A percentile compares a stretch with the other conserved stretches of the same genome.
These are phyloP conservation scores for Gastrodia elata DNA, from an alignment of 106 monocot genomes.

Conservation along the genomic window DNA sequence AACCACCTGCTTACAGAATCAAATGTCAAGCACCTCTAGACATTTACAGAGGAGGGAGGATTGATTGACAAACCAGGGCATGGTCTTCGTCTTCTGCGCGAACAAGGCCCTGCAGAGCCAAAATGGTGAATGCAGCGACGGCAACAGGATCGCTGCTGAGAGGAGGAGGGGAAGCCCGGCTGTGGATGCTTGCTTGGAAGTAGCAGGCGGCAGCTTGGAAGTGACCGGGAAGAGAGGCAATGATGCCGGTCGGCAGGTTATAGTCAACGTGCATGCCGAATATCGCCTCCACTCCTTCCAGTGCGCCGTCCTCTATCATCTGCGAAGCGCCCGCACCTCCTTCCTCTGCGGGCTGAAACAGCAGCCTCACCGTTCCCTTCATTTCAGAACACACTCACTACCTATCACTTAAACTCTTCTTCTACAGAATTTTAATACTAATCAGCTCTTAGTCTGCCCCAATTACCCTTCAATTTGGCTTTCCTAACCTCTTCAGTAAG, in stretches of 20 bases:
- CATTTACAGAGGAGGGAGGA: too few relatives aligned
- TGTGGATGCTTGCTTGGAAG: slow-evolving; percentile 55
- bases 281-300: slow-evolving; percentile 57
- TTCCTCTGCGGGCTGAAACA: slow-evolving; percentile 91
- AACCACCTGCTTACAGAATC: slow-evolving; percentile 33
- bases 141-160: slow-evolving; percentile 50
- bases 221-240: slow-evolving; percentile 50
- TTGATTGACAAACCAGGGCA: slow-evolving; percentile 57
- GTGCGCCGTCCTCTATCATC: slow-evolving; percentile 78
- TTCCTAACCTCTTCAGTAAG: too few relatives aligned
- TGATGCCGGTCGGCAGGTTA: slow-evolving; percentile 39
- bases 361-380: slow-evolving; percentile 71
- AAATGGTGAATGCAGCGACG: slow-evolving; percentile 61
- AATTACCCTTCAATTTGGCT: too few relatives aligned
- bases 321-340: slow-evolving; percentile 76
- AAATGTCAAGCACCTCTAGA: background rate
- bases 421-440: too few relatives aligned
- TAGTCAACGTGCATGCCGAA: slow-evolving; percentile 69
- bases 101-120: slow-evolving; percentile 64
- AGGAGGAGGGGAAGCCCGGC: slow-evolving; percentile 41
- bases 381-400: background rate
- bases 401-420: too few relatives aligned
- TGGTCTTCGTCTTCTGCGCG: slow-evolving; percentile 68
- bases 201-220: slow-evolving; percentile 57
- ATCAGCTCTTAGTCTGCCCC: too few relatives aligned